Percentiles rank a stretch among this genome's conserved stretches.
These are phyloP conservation scores for Dipodascus albidus DNA, from an alignment of 805 yeast species.

Conservation along the genomic window DNA sequence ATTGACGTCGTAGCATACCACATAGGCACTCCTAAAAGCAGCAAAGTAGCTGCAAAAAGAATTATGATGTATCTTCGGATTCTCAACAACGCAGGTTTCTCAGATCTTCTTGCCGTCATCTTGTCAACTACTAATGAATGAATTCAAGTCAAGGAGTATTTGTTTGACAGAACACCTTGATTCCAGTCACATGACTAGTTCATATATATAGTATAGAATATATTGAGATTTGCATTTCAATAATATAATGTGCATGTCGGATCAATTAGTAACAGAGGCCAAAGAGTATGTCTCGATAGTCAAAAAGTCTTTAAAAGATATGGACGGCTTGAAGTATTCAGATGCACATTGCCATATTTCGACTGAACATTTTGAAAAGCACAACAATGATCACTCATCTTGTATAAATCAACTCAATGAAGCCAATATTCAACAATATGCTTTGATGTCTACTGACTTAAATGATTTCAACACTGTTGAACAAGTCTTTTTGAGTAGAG, in stretches of 20 bases:
- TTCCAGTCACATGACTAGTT: not conserved
- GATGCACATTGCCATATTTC: constrained; percentile 1
- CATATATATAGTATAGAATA: too few relatives aligned
- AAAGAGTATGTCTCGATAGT: not conserved
- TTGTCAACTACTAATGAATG: too few relatives aligned
- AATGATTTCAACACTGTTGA: not conserved
- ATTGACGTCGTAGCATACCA: constrained; percentile 52
- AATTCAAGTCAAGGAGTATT: not conserved
- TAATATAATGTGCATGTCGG: not conserved
- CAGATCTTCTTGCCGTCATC: not conserved
- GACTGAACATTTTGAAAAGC: not conserved
- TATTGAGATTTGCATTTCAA: too few relatives aligned
- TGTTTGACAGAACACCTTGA: not conserved
- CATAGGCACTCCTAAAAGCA: constrained; percentile 42
- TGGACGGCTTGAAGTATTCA: not conserved
- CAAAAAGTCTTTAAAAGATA: not conserved
- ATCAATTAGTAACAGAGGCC: not conserved
- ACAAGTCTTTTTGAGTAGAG: not conserved
- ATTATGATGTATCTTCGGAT: constrained; percentile 1
- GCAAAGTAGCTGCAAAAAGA: constrained; percentile 12
- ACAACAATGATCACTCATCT: too few relatives aligned
- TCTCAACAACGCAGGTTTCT: not conserved
- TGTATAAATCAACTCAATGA: not conserved
- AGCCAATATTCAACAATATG: not conserved
- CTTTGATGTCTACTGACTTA: not conserved